Conservation (phyloP, 75 land plant genomes). For the Cupressus sempervirens region DNA sequence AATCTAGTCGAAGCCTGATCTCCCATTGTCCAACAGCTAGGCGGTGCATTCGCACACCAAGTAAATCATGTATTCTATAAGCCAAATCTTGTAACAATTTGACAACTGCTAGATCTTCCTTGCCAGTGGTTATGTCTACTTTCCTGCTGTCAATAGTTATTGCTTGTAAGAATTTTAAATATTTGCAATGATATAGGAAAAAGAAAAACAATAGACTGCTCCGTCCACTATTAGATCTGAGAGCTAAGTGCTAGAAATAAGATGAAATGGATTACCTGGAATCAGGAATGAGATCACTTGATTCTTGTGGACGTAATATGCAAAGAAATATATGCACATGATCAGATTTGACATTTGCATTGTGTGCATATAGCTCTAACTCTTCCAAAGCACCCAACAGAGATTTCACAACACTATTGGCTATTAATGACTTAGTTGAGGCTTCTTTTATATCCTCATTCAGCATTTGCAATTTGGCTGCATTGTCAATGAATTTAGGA, state of each 20-base stretch:
- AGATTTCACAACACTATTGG: conserved; percentile 66
- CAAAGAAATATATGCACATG: conserved; percentile 95
- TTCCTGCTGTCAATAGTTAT: conserved; percentile 23
- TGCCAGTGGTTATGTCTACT: conserved; percentile 25
- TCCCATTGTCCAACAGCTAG: conserved; percentile 94
- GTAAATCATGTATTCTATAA: conserved; percentile 51
- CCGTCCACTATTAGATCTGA: neutral
- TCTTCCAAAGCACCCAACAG: conserved; percentile 84
- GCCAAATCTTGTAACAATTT: conserved; percentile 58
- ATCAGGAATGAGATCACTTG: conserved; percentile 57
- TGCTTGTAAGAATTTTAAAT: neutral
- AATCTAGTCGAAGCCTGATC: conserved; percentile 70
- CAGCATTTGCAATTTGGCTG: conserved; percentile 19
- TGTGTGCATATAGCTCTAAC: conserved; percentile 76
- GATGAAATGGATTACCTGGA: conserved; percentile 36
- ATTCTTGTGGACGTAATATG: conserved; percentile 66
- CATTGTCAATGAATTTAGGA: conserved; percentile 46
- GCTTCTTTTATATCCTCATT: conserved; percentile 12
- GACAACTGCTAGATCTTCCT: conserved; percentile 44
- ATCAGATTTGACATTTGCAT: conserved; percentile 59
- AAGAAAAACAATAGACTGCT: neutral
- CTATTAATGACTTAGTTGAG: conserved; percentile 41
- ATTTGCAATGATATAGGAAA: neutral
- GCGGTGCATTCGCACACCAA: conserved; percentile 92
- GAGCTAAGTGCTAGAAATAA: neutral